phyloP scores from a whole-genome alignment of 2,329 filamentous ascomycete genomes.

The Sclerotinia trifoliorum region DNA sequence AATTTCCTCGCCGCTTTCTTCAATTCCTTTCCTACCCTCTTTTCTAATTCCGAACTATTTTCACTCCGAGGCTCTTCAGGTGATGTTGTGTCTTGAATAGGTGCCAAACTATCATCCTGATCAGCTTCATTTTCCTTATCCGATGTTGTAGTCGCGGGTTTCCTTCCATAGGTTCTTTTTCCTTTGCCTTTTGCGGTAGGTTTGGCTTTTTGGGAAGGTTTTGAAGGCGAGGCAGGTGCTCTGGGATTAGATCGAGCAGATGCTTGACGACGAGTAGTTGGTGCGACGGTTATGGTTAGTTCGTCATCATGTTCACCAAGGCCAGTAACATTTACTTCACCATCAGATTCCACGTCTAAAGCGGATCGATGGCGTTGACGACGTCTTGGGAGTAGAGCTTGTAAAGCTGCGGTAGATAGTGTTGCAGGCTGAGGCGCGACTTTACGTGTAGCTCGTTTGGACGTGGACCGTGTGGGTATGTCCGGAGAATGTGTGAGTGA shows the following conservation, averaged over 20 bases:
- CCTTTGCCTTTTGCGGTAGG: conserved; percentile 32
- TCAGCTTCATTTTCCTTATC: conserved; percentile 58
- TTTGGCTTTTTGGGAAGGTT: conserved; percentile 21
- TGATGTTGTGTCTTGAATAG: conserved; percentile 46
- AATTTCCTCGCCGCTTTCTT: conserved; percentile 62
- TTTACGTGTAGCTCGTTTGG: conserved; percentile 22
- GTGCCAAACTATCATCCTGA: conserved; percentile 45
- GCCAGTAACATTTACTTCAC: conserved; percentile 50
- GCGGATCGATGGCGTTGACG: conserved; percentile 38
- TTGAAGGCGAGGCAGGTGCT: neutral
- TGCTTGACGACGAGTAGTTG: conserved; percentile 38
- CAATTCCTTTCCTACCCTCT: conserved; percentile 47
- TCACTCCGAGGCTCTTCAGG: conserved; percentile 31
- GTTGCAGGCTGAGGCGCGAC: conserved; percentile 31
- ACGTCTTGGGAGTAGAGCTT: conserved; percentile 41
- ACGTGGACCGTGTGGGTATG: conserved; percentile 25
- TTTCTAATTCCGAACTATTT: conserved; percentile 43
- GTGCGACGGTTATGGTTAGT: conserved; percentile 46
- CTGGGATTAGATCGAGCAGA: conserved; percentile 27
- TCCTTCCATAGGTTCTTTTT: conserved; percentile 46
- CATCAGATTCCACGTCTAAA: conserved; percentile 45
- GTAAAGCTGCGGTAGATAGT: conserved; percentile 41
- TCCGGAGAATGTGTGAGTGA: conserved; percentile 68
- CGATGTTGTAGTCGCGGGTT: conserved; percentile 44
- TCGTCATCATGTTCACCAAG: conserved; percentile 57